Percentiles rank a stretch among this genome's conserved stretches.
phyloP scores from a whole-genome alignment of 2,329 filamentous ascomycete species.

The Apiospora kogelbergensis region DNA sequence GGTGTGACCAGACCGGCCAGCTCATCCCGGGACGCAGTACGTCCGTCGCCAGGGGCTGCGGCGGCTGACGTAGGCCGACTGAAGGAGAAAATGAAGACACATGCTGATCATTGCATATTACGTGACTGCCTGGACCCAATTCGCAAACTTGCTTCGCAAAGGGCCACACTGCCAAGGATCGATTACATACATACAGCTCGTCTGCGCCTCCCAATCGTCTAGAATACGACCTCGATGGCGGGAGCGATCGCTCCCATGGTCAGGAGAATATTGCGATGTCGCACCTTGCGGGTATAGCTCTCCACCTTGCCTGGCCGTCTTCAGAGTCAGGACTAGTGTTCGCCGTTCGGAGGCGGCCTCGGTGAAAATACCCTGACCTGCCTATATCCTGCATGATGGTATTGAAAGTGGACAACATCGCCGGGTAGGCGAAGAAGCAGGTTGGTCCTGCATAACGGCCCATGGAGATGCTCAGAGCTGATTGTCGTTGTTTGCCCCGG shows the following conservation, averaged over 20 bases:
- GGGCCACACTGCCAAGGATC: not conserved
- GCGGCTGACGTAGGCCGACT: not conserved
- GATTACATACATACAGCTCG: not conserved
- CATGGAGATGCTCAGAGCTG: not conserved
- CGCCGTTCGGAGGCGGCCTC: not conserved
- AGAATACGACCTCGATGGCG: not conserved
- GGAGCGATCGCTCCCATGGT: not conserved
- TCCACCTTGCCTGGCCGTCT: not conserved
- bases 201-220: not conserved
- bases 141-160: not conserved
- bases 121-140: not conserved
- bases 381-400: not conserved
- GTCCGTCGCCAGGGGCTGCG: constrained; percentile 1
- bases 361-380: not conserved
- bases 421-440: not conserved
- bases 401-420: not conserved
- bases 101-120: constrained; percentile 2
- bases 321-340: not conserved
- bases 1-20: not conserved
- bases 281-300: not conserved
- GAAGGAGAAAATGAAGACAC: not conserved
- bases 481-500: not conserved
- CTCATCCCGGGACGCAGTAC: not conserved
- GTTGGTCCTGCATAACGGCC: not conserved
- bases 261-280: not conserved